These are phyloP conservation scores for Euphorbia lathyris DNA, from an alignment of 345 rosid species.

Conservation along the genomic window DNA sequence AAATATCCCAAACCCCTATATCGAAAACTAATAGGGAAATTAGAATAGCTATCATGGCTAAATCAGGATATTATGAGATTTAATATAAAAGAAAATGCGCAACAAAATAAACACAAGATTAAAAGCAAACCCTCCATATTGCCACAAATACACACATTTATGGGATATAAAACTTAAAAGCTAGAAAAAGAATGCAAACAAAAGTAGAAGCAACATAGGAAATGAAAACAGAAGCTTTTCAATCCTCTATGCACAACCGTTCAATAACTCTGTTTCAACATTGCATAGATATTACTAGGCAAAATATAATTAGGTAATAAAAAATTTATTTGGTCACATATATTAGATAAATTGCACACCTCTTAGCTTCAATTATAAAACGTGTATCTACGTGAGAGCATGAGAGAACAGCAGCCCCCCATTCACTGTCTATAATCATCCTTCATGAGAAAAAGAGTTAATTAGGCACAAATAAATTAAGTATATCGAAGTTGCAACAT, in stretches of 20 bases:
- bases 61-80: neutral
- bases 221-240: neutral
- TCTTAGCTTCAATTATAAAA: neutral
- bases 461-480: slow-evolving; percentile 4
- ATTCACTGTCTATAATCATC: neutral
- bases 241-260: neutral
- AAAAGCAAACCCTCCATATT: neutral
- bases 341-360: neutral
- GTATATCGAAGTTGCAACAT: neutral
- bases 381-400: neutral
- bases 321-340: neutral
- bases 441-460: neutral
- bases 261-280: neutral
- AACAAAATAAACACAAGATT: neutral
- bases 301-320: neutral
- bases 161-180: neutral
- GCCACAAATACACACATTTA: neutral
- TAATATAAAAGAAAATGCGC: neutral
- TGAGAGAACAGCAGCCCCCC: neutral
- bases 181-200: neutral
- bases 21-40: neutral
- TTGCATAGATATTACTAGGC: neutral
- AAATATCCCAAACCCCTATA: no score
- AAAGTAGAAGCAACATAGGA: neutral
- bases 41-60: neutral